Evolutionary conservation across 2,329 filamentous ascomycete species (phyloP).

Genomic region (Penicillium polonicum): DNA sequence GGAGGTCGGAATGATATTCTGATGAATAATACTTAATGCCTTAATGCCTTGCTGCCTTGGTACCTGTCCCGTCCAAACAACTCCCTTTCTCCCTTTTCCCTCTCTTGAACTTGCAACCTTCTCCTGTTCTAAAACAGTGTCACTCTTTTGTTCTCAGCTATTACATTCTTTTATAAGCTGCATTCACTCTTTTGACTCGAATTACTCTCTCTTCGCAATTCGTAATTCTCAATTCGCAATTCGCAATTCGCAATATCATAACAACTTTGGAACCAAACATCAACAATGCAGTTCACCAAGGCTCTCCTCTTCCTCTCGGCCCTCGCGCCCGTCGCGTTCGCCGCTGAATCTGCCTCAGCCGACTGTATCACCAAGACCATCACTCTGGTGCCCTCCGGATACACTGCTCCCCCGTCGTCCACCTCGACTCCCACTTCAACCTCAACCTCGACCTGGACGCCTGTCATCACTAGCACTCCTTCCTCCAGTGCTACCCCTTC

Average conservation of each 20-base stretch:
- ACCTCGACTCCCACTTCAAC: constrained; percentile 22
- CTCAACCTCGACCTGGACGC: constrained; percentile 12
- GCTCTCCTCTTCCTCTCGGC: constrained; percentile 31
- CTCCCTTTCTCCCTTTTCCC: not conserved
- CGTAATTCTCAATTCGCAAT: not conserved
- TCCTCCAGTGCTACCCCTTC: constrained; percentile 13
- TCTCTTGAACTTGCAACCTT: not conserved
- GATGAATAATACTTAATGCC: no score
- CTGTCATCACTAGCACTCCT: constrained; percentile 17
- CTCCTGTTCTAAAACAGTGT: constrained; percentile 24
- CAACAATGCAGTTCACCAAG: constrained; percentile 37
- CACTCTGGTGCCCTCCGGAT: constrained; percentile 28
- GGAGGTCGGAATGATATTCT: no score
- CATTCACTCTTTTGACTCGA: constrained; percentile 32
- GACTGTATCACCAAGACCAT: constrained; percentile 26
- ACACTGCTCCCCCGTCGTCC: constrained; percentile 19
- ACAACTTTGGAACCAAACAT: constrained; percentile 7
- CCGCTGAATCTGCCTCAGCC: constrained; percentile 23
- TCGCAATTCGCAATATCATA: not conserved
- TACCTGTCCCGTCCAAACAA: not conserved
- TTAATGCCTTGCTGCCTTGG: not conserved
- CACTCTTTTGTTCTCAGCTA: constrained; percentile 31
- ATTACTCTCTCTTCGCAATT: not conserved
- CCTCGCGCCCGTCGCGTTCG: constrained; percentile 31
- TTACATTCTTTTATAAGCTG: constrained; percentile 34